Evolutionary conservation across 176 grass and related monocot genomes (phyloP).

Genomic region (Raddia guianensis): DNA sequence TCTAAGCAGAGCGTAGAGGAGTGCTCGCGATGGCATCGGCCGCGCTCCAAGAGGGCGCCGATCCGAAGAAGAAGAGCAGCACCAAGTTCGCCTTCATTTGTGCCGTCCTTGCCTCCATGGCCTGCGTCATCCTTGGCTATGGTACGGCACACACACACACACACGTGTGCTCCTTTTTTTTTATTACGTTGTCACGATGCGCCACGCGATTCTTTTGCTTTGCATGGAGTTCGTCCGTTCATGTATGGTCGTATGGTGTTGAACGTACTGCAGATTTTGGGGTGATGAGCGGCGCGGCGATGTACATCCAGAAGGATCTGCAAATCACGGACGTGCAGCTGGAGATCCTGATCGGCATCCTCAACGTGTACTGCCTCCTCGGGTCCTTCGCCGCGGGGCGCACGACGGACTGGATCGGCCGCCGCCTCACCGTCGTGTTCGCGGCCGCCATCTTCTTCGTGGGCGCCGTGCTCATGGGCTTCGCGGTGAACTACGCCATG

Average conservation of each 20-base stretch:
- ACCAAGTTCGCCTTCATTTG: conserved; percentile 45
- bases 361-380: conserved; percentile 54
- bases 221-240: neutral
- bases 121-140: conserved; percentile 59
- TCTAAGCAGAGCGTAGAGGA: neutral
- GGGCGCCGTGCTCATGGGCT: conserved; percentile 58
- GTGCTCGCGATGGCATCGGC: neutral
- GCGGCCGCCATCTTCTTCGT: conserved; percentile 52
- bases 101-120: conserved; percentile 53
- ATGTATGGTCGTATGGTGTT: neutral
- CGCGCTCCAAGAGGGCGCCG: conserved; percentile 7
- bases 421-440: conserved; percentile 54
- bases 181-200: neutral
- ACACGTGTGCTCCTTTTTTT: neutral
- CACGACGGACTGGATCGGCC: conserved; percentile 60
- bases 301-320: conserved; percentile 56
- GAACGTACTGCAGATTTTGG: conserved; percentile 39
- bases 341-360: conserved; percentile 58
- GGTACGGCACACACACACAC: conserved; percentile 14
- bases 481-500: conserved; percentile 54
- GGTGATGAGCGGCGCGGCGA: conserved; percentile 61
- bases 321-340: conserved; percentile 44
- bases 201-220: neutral
- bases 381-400: conserved; percentile 52
- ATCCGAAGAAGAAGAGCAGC: conserved; percentile 22